Evolutionary conservation across 257 asterid species (phyloP).

Genomic region (Cinchona pubescens): DNA sequence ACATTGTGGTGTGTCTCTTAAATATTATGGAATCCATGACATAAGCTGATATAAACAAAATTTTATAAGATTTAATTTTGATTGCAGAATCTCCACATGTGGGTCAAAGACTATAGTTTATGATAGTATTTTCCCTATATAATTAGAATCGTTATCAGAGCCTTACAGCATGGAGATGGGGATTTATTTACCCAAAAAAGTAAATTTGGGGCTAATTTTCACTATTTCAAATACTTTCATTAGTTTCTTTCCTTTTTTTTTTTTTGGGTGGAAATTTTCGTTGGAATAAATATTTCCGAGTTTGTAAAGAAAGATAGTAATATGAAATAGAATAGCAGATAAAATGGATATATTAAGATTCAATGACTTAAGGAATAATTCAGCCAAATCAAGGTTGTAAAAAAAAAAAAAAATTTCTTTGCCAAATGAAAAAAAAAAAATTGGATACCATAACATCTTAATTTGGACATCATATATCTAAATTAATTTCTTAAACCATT

Average conservation of each 20-base stretch:
- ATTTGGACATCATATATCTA: not conserved
- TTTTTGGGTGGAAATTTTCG: not conserved
- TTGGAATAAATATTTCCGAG: too few species aligned
- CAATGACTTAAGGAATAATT: not conserved
- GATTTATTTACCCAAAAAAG: too few species aligned
- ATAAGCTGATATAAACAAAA: too few species aligned
- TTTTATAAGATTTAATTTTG: too few species aligned
- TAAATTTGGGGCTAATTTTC: not conserved
- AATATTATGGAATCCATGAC: too few species aligned
- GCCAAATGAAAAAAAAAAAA: slow-evolving; percentile 1
- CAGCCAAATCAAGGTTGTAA: not conserved
- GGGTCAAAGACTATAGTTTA: too few species aligned
- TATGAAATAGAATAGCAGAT: not conserved
- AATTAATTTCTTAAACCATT: not conserved
- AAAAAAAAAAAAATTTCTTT: not conserved
- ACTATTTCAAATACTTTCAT: not conserved
- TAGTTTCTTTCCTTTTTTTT: not conserved
- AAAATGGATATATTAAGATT: too few species aligned
- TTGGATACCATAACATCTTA: not conserved
- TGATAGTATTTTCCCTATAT: too few species aligned
- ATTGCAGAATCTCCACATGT: too few species aligned
- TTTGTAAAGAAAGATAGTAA: not conserved
- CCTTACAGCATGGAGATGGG: too few species aligned
- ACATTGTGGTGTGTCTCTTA: too few species aligned
- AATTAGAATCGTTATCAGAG: too few species aligned